Conservation (phyloP, 208 protist genomes). For the Angomonas ambiguus region DNA sequence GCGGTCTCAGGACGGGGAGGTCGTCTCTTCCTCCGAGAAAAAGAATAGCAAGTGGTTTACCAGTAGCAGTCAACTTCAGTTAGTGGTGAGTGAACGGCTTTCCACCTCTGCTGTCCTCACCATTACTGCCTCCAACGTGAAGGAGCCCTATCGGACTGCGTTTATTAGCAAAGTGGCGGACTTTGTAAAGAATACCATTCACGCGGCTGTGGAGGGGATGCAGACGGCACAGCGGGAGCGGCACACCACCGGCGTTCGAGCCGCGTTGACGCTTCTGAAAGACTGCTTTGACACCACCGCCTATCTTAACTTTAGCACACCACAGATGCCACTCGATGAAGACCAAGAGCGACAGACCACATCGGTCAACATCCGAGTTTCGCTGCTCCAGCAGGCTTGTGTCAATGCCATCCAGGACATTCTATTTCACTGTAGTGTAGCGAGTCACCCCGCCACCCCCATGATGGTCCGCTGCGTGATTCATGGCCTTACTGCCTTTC, state of each 20-base stretch:
- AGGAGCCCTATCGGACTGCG: constrained; percentile 30
- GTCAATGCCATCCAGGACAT: constrained; percentile 52
- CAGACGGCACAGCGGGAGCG: constrained; percentile 30
- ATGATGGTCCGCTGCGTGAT: constrained; percentile 47
- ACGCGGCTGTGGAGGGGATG: constrained; percentile 40
- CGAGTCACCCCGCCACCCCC: constrained; percentile 27
- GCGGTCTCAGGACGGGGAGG: background rate
- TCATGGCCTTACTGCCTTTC: constrained; percentile 59
- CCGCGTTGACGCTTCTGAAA: constrained; percentile 43
- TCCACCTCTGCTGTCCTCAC: constrained; percentile 10
- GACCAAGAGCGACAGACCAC: constrained; percentile 70
- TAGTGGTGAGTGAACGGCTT: constrained; percentile 43
- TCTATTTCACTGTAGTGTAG: constrained; percentile 42
- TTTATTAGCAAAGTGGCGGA: constrained; percentile 59
- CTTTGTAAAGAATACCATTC: constrained; percentile 64
- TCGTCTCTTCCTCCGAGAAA: background rate
- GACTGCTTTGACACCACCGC: constrained; percentile 54
- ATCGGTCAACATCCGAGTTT: constrained; percentile 50
- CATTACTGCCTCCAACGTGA: background rate
- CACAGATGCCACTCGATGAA: constrained; percentile 49
- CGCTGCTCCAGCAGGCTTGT: constrained; percentile 53
- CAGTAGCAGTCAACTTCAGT: constrained; percentile 15
- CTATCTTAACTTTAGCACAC: constrained; percentile 53
- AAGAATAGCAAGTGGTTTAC: background rate
- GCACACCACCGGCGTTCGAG: constrained; percentile 24